These are phyloP conservation scores for Microstroma glucosiphilum DNA, from an alignment of 1,284 basidiomycete genomes.

Conservation along the genomic window DNA sequence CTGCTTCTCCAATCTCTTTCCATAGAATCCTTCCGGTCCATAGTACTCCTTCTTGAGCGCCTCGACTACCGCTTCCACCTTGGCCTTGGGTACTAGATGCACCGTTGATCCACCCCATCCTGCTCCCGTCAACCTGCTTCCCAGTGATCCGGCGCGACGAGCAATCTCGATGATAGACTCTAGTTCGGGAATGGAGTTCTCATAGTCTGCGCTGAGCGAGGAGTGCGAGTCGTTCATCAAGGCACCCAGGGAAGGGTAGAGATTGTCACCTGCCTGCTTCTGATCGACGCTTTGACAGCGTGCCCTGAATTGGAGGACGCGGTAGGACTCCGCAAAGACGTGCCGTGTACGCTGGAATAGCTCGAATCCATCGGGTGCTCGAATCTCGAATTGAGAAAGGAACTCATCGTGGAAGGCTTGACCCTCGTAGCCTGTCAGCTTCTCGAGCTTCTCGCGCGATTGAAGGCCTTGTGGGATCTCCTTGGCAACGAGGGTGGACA, in stretches of 20 bases:
- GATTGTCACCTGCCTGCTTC: slow-evolving; percentile 6
- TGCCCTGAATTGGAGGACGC: slow-evolving; percentile 37
- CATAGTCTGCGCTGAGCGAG: slow-evolving; percentile 35
- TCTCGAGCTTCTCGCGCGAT: background rate
- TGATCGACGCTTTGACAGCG: slow-evolving; percentile 16
- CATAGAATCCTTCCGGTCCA: background rate
- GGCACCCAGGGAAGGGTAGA: slow-evolving; percentile 32
- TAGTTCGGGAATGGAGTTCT: slow-evolving; percentile 43
- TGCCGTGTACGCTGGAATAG: slow-evolving; percentile 38
- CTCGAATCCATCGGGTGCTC: slow-evolving; percentile 30
- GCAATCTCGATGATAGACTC: slow-evolving; percentile 39
- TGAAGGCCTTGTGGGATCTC: background rate
- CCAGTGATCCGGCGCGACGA: slow-evolving; percentile 35
- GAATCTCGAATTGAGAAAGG: slow-evolving; percentile 33
- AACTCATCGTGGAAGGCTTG: slow-evolving; percentile 38
- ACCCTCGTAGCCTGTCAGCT: slow-evolving; percentile 10
- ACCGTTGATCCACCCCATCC: slow-evolving; percentile 50
- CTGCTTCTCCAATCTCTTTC: slow-evolving; percentile 11
- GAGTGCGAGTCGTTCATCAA: slow-evolving; percentile 43
- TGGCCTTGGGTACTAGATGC: slow-evolving; percentile 37
- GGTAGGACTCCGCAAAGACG: slow-evolving; percentile 42
- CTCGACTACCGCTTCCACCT: slow-evolving; percentile 27
- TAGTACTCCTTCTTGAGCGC: slow-evolving; percentile 36
- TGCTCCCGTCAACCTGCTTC: slow-evolving; percentile 34
- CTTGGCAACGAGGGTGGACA: slow-evolving; percentile 18